Evolutionary conservation across 345 rosid species (phyloP).

Genomic region (Psidium guajava): DNA sequence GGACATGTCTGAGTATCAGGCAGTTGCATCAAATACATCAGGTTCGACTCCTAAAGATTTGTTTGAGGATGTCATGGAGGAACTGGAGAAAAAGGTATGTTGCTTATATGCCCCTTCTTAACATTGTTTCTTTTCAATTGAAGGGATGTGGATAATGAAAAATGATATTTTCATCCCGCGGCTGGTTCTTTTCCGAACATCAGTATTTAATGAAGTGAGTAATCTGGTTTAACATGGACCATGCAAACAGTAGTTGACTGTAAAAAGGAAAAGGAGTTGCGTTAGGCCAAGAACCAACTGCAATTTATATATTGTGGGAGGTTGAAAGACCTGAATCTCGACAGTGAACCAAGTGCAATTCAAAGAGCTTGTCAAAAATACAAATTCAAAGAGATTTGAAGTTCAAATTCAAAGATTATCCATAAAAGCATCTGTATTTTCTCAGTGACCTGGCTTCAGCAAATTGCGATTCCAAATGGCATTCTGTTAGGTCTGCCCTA

Average conservation of each 20-base stretch:
- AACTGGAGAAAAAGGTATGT: constrained; percentile 69
- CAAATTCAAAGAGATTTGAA: not conserved
- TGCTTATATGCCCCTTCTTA: not conserved
- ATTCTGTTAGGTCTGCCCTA: not conserved
- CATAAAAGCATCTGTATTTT: not conserved
- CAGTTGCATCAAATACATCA: constrained; percentile 76
- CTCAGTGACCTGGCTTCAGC: not conserved
- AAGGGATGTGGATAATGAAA: not conserved
- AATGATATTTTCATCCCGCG: not conserved
- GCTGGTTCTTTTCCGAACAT: not conserved
- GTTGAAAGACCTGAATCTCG: not conserved
- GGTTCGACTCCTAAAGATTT: constrained; percentile 95
- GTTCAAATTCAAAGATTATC: not conserved
- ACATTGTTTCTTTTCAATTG: not conserved
- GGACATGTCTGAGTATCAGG: constrained; percentile 74
- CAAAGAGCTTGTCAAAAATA: not conserved
- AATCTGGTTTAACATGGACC: not conserved
- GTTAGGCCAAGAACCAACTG: not conserved
- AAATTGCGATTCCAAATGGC: not conserved
- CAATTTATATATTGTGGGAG: not conserved
- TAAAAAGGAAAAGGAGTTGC: not conserved
- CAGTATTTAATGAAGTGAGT: not conserved
- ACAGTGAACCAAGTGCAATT: not conserved
- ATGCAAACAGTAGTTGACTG: not conserved
- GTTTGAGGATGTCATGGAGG: constrained; percentile 84